Evolutionary conservation across 805 yeast genomes (phyloP), one percentile per base, ranked within the genome.

Genomic region (Wickerhamiella kazuoi): DNA sequence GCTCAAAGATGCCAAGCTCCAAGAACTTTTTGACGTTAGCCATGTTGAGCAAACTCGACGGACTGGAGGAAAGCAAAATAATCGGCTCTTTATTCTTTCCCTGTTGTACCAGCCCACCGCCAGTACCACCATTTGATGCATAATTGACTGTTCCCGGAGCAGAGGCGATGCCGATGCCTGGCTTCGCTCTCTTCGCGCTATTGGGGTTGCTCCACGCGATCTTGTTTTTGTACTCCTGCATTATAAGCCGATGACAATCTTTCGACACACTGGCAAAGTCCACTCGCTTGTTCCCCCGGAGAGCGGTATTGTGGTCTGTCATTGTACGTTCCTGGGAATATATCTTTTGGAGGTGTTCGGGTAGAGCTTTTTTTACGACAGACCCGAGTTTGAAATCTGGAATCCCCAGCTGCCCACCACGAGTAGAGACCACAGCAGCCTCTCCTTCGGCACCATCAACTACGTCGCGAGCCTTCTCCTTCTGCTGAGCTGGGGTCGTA

Each of bases 61-160:
- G 80, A 7, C 90, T 75, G 3, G 93, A 87, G 13, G 90, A 78
- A 21, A 80, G 62, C 33, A 80, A 57, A 41, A 80, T 77, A 48
- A 80, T 78, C 19, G 93, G 93, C 44, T 74, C 81, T 28, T 52
- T 48, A 49, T 49, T 51, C 39, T 48, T 44, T 28, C 42, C 41
- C 38, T 43, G 40, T 30, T 33, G 35, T 5, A 31, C 34, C 6
- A 31, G 34, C 9, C 21, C 21, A 11, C 34, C 28, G 18, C 21
- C 35, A 9, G 24, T 17, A 7, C 15, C 16, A 4, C 28, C 28
- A 29, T 18, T 26, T n/a, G 30, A n/a, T n/a, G 30, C 3, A 3
- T 20, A 19, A 5, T 13, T 21, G n/a, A 3, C 16, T 4, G 8
- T 16, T 14, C n/a, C n/a, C n/a, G n/a, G n/a, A 8, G 28, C 28